Evolutionary conservation across 73 alveolate genomes (phyloP), one percentile per base, ranked within the genome.

Genomic region (Paramecium bursaria): DNA sequence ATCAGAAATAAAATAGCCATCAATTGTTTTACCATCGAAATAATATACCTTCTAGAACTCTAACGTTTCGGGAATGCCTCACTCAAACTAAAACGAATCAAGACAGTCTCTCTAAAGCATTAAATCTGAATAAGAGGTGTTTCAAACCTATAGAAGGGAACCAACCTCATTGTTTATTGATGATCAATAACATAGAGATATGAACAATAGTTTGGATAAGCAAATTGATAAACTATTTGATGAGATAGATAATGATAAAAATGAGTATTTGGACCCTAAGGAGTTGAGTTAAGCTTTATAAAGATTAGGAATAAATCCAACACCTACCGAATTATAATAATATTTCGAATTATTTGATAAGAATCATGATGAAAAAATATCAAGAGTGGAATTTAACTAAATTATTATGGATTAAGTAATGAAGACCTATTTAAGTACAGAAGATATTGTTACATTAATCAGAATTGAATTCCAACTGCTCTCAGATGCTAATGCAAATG

Each of bases 401-500:
- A 67, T 67, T 10, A 42, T 67, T 0, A 67, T 39, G 13, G 82
- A 67, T 67, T 17, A 67, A 39, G 33, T 67, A 21, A 67, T 67
- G 82, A 67, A 42, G 21, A 57, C 60, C 21, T 25, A 39, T 1
- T 42, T 67, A 14, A 39, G 60, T 1, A 67, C 82, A 19, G 82
- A 67, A 21, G 82, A 67, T 25, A n/a, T 67, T 2, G 26, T 42
- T 35, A 3, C 82, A 21, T 19, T 30, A 19, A 67, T 67, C 4
- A 14, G 22, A 1, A 33, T 26, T 35, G 82, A 67, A 42, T 67
- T 39, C 27, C 22, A 33, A 39, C 33, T 67, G 1, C 21, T 67
- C 33, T 25, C 82, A 33, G 82, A 67, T 67, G 82, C 82, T 3
- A 67, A 67, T 27, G 44, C 33, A 67, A 67, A 67, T 67, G 82